A percentile compares a stretch with the other conserved stretches of the same genome.
phyloP scores from a whole-genome alignment of 176 grass and related monocot genomes.

The Pontederia paniculata region DNA sequence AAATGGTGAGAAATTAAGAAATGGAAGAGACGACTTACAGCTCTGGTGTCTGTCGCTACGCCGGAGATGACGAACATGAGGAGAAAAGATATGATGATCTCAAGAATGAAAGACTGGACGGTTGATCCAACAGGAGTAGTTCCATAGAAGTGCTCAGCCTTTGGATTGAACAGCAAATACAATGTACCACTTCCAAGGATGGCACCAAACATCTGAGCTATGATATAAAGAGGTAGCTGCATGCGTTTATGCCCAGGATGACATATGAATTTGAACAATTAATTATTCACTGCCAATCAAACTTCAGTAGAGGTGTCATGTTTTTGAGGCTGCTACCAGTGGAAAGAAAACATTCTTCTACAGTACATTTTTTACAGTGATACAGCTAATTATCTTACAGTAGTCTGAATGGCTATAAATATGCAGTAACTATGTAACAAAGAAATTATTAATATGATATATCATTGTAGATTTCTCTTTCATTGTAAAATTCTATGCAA shows the following conservation, averaged over 20 bases:
- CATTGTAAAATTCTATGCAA: too few species aligned
- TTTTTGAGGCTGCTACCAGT: too few species aligned
- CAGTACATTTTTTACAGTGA: too few species aligned
- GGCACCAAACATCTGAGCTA: constrained; percentile 27
- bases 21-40: background rate
- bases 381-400: too few species aligned
- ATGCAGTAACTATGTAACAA: too few species aligned
- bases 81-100: constrained; percentile 40
- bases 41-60: constrained; percentile 16
- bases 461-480: too few species aligned
- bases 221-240: constrained; percentile 37
- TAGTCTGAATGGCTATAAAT: too few species aligned
- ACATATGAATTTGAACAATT: background rate
- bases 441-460: too few species aligned
- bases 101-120: constrained; percentile 31
- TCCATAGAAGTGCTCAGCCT: constrained; percentile 38
- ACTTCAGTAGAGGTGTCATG: too few species aligned
- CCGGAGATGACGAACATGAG: constrained; percentile 54
- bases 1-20: background rate
- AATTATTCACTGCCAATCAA: too few species aligned
- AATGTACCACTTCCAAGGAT: constrained; percentile 26
- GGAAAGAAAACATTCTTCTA: too few species aligned
- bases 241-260: background rate
- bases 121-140: constrained; percentile 10
- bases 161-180: constrained; percentile 25